Base-by-base conservation (phyloP, 176 grass and related monocot species). In the Areca catechu region DNA sequence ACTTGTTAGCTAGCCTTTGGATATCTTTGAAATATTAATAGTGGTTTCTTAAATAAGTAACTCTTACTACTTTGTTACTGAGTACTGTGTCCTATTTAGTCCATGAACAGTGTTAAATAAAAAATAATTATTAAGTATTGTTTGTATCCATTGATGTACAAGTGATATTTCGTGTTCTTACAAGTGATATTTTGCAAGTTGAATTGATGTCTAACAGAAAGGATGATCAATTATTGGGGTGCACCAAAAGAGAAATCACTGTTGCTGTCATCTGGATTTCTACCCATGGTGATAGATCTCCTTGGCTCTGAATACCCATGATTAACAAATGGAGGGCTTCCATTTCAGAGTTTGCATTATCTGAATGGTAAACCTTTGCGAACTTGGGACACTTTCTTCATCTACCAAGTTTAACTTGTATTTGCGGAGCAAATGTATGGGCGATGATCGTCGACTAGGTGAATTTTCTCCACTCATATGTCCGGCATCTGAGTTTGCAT, bases 381-480 rank as follows among this genome's bases (percentile, higher is more conserved):
- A 89, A 53, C 61, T 0, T 4, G 74, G 74, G 0, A 49, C 37
- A 53, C 74, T 81, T 19, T 56, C 47, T 5, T 24, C 56, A 9
- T 75, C 77, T 0, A 70, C 62, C 3, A 81, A 89, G 17, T 69
- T 71, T 5, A 1, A 57, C 34, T 22, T 68, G 70, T 47, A 0
- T 57, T 72, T 89, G n/a, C 61, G 71, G 3, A 89, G 81, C 62
- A 89, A 71, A 53, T 81, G 77, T 58, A 81, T 58, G 1, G 80
- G 80, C 0, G 85, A 84, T 14, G 61, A 67, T 15, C 57, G 19
- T 20, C 28, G 3, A 29, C 73, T 80, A 0, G 80, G 81, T 2
- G 81, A 75, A 0, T 65, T 66, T 56, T 78, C 71, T 59, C 58
- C 62, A 51, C 62, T 78, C 51, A 37, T 63, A 17, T 72, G 47